Base-by-base conservation (phyloP, 1,284 basidiomycete species). In the Kwoniella shivajii region DNA sequence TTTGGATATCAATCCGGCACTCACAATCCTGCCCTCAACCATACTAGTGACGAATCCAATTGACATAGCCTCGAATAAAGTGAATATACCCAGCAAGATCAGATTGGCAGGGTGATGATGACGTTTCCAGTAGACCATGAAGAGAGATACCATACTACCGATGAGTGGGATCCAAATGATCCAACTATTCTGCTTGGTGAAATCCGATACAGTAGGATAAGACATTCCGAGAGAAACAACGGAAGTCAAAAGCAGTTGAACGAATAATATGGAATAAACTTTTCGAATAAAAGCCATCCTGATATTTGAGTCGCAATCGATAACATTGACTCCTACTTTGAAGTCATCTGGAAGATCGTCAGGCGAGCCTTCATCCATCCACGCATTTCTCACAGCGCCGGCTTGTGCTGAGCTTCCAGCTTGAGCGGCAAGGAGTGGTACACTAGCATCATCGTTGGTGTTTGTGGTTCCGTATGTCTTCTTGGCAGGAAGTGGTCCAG, bases 21-120 rank as follows among this genome's bases (percentile, higher is more conserved):
- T 65, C 53, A 77, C 76, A 30, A 77, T 75, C 34, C 61, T 59
- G 42, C 71, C 69, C 53, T 78, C 75, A 50, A 75, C 73, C 60
- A 72, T 76, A 41, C 68, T 72, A 27, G 66, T 67, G 20, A 80
- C 71, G 1, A 76, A 71, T 6, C 83, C 83, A 50, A 84, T 69
- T 47, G 80, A 71, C 59, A 78, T 61, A 14, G 73, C 67, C 61
- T 82, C 81, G 58, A 78, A 78, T n/a, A 79, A 38, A 14, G 80
- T 82, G 62, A 82, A 82, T 31, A 80, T 49, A 4, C 76, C 77
- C 27, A 84, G 77, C 5, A 83, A 64, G 54, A 82, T 65, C 55
- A 84, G 63, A 69, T 84, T 84, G 56, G 78, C 65, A 1, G 78
- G 78, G 53, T 73, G 74, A 27, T 71, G 65, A 57, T 79, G 74